Conservation (phyloP, 148 eudicot genomes). For the Camellia granthamiana region DNA sequence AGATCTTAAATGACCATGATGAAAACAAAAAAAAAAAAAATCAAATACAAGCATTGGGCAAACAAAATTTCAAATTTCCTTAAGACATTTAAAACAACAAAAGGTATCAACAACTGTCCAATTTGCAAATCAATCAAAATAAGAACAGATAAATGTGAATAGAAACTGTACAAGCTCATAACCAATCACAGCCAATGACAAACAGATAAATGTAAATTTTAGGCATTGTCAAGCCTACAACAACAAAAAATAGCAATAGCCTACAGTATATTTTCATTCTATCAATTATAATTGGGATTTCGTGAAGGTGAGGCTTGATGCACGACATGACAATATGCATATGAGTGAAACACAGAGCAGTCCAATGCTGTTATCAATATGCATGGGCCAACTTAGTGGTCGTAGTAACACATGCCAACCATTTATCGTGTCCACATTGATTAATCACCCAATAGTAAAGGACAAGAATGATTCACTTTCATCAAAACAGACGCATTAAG, state of each 20-base stretch:
- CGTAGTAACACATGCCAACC: background rate
- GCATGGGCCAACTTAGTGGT: background rate
- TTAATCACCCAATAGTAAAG: background rate
- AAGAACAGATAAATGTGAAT: too few species aligned
- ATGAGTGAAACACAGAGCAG: background rate
- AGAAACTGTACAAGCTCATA: too few species aligned
- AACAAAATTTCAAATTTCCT: too few species aligned
- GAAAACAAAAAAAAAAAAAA: background rate
- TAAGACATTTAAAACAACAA: too few species aligned
- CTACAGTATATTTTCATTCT: background rate
- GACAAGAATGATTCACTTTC: background rate
- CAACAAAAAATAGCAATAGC: background rate
- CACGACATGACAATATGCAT: background rate
- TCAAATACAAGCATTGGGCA: background rate
- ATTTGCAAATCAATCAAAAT: too few species aligned
- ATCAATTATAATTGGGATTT: too few species aligned
- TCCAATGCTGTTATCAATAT: background rate
- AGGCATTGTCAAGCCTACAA: too few species aligned
- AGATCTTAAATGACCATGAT: too few species aligned
- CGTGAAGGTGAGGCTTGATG: too few species aligned
- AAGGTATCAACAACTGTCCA: too few species aligned
- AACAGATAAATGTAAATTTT: too few species aligned
- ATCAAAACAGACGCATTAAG: background rate
- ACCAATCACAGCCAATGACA: too few species aligned
- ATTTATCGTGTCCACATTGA: background rate